Percentiles rank a stretch among this genome's conserved stretches.
These are phyloP conservation scores for Amanita phalloides DNA, from an alignment of 768 basidiomycete genomes.

Conservation along the genomic window DNA sequence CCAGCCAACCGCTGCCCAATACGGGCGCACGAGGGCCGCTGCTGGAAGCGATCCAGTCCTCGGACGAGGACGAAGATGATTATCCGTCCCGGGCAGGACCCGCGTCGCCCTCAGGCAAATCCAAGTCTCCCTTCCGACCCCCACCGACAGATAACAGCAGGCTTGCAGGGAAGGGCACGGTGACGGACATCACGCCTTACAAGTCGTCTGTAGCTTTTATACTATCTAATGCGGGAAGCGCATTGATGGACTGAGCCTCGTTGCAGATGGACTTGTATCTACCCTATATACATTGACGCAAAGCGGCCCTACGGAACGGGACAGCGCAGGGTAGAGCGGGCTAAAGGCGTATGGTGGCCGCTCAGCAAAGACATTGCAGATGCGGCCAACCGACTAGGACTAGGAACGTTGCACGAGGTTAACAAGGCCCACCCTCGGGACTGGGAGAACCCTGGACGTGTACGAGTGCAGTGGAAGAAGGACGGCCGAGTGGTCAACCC, in stretches of 20 bases:
- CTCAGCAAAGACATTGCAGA: constrained; percentile 88
- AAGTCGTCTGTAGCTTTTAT: constrained; percentile 48
- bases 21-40: constrained; percentile 65
- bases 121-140: constrained; percentile 14
- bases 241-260: constrained; percentile 11
- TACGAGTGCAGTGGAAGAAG: constrained; percentile 88
- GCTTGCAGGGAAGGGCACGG: constrained; percentile 22
- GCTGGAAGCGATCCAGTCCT: constrained; percentile 57
- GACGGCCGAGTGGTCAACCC: constrained; percentile 58
- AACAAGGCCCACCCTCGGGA: constrained; percentile 88
- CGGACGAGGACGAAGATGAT: constrained; percentile 36
- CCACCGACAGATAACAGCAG: constrained; percentile 13
- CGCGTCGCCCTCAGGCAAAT: constrained; percentile 37
- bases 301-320: constrained; percentile 82
- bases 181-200: constrained; percentile 74
- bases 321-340: constrained; percentile 69
- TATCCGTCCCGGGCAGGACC: constrained; percentile 36
- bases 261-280: constrained; percentile 86
- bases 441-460: constrained; percentile 97
- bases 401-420: constrained; percentile 81
- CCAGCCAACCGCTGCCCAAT: constrained; percentile 52
- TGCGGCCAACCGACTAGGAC: constrained; percentile 64
- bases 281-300: constrained; percentile 95
- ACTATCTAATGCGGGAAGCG: constrained; percentile 4
- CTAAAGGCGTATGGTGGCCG: constrained; percentile 89